Evolutionary conservation across 495 filamentous ascomycete genomes (phyloP).

Genomic region (Aspergillus diversus): DNA sequence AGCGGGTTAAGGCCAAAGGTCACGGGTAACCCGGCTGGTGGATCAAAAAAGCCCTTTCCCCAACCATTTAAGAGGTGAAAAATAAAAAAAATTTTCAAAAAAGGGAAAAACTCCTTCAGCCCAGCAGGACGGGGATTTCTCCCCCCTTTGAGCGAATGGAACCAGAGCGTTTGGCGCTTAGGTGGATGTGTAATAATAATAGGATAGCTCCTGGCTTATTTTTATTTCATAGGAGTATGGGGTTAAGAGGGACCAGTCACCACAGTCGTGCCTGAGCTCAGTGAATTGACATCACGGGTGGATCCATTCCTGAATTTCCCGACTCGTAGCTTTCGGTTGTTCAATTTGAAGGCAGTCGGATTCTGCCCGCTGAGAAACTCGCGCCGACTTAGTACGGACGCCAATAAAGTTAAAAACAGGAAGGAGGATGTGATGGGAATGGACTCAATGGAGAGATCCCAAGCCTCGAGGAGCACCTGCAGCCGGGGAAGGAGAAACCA

Average conservation of each 20-base stretch:
- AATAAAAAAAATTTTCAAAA: too few relatives aligned
- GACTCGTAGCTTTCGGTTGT: not conserved
- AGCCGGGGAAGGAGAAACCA: too few relatives aligned
- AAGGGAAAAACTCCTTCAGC: too few relatives aligned
- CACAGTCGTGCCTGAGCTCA: not conserved
- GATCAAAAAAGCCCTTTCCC: not conserved
- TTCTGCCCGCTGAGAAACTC: too few relatives aligned
- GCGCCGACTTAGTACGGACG: too few relatives aligned
- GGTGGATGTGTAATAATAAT: not conserved
- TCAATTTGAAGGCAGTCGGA: too few relatives aligned
- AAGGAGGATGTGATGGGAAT: too few relatives aligned
- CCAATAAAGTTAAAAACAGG: too few relatives aligned
- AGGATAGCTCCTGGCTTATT: not conserved
- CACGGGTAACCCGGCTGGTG: conserved; percentile 11
- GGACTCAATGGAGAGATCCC: too few relatives aligned
- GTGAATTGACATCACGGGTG: not conserved
- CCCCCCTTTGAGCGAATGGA: not conserved
- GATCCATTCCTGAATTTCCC: conserved; percentile 6
- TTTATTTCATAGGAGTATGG: not conserved
- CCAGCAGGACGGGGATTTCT: not conserved
- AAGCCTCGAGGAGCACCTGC: too few relatives aligned
- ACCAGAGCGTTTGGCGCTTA: not conserved
- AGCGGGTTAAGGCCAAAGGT: not conserved
- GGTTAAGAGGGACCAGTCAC: not conserved
- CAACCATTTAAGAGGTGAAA: too few relatives aligned